Percentiles rank a stretch among this genome's conserved stretches.
Conservation (phyloP, 2,329 filamentous ascomycete genomes). For the Neofusicoccum cordaticola region DNA sequence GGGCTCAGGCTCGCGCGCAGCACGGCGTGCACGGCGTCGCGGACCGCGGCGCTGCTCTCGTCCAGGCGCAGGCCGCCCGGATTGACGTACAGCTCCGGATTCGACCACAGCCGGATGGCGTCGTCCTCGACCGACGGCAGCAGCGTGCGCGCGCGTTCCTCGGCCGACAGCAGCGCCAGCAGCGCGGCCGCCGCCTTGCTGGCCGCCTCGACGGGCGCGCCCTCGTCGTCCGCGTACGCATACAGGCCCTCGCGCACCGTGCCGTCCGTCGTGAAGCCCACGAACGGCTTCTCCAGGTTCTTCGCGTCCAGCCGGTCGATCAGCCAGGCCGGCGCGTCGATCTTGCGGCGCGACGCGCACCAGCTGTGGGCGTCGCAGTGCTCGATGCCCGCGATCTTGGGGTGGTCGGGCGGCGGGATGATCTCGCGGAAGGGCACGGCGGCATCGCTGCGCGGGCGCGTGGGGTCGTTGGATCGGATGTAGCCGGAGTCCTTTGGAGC, state of each 20-base stretch:
- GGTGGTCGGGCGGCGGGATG: slow-evolving; percentile 17
- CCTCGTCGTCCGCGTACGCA: slow-evolving; percentile 17
- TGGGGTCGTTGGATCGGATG: slow-evolving; percentile 15
- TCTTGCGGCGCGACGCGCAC: slow-evolving; percentile 21
- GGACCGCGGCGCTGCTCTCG: not conserved
- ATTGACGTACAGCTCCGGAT: slow-evolving; percentile 18
- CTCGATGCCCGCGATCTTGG: slow-evolving; percentile 18
- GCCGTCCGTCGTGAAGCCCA: slow-evolving; percentile 69
- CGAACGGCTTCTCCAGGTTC: slow-evolving; percentile 60
- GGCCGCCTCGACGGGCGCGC: slow-evolving; percentile 8
- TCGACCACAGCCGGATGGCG: slow-evolving; percentile 17
- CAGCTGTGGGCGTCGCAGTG: slow-evolving; percentile 15
- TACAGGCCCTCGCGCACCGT: slow-evolving; percentile 23
- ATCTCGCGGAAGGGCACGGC: slow-evolving; percentile 19
- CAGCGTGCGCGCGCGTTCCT: not conserved
- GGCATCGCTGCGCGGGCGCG: slow-evolving; percentile 14
- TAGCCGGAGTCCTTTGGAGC: slow-evolving; percentile 32
- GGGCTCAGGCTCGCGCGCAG: slow-evolving; percentile 60
- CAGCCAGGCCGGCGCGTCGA: slow-evolving; percentile 60
- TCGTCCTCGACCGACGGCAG: not conserved
- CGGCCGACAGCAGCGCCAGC: not conserved
- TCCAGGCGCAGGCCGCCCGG: slow-evolving; percentile 18
- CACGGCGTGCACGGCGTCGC: slow-evolving; percentile 44
- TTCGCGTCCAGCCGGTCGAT: slow-evolving; percentile 38
- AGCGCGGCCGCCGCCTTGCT: not conserved